Evolutionary conservation across 148 eudicot species (phyloP).

Genomic region (Diospyros lotus): DNA sequence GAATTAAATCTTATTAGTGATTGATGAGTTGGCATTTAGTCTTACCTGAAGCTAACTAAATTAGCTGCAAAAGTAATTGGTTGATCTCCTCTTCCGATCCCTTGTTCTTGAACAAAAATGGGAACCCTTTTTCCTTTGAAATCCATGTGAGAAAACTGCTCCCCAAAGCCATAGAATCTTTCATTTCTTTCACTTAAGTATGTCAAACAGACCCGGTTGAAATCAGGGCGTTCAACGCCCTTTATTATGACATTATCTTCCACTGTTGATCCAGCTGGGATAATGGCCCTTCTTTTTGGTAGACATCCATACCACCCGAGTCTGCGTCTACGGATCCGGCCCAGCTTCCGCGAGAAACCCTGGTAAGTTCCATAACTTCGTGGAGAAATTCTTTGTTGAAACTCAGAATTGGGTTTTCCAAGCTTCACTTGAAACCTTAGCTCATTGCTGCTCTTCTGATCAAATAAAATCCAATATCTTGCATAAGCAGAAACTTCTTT

Average conservation of each 20-base stretch:
- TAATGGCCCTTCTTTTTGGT: slow-evolving; percentile 30
- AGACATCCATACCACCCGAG: slow-evolving; percentile 29
- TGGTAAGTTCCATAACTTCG: slow-evolving; percentile 16
- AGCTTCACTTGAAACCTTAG: slow-evolving; percentile 70
- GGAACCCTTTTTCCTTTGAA: slow-evolving; percentile 96
- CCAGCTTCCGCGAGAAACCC: slow-evolving; percentile 20
- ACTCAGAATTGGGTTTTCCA: slow-evolving; percentile 47
- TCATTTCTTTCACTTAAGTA: slow-evolving; percentile 75
- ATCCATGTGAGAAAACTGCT: slow-evolving; percentile 93
- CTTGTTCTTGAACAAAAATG: slow-evolving; percentile 95
- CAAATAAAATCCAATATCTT: slow-evolving; percentile 65
- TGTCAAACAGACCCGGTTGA: slow-evolving; percentile 69
- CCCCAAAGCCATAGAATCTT: slow-evolving; percentile 91
- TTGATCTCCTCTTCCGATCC: slow-evolving; percentile 99
- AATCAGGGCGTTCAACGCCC: slow-evolving; percentile 21
- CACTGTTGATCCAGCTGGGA: slow-evolving; percentile 28
- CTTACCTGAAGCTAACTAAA: slow-evolving; percentile 88
- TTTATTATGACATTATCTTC: slow-evolving; percentile 39
- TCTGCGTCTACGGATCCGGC: slow-evolving; percentile 28
- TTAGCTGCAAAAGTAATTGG: slow-evolving; percentile 93
- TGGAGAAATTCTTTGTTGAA: slow-evolving; percentile 25
- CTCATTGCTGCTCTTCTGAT: slow-evolving; percentile 66
- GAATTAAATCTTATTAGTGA: neutral
- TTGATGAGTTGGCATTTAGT: neutral
- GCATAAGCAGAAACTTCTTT: slow-evolving; percentile 31